Evolutionary conservation across 1,284 basidiomycete genomes (phyloP), one percentile per base, ranked within the genome.

Genomic region (Laetiporus sulphureus): DNA sequence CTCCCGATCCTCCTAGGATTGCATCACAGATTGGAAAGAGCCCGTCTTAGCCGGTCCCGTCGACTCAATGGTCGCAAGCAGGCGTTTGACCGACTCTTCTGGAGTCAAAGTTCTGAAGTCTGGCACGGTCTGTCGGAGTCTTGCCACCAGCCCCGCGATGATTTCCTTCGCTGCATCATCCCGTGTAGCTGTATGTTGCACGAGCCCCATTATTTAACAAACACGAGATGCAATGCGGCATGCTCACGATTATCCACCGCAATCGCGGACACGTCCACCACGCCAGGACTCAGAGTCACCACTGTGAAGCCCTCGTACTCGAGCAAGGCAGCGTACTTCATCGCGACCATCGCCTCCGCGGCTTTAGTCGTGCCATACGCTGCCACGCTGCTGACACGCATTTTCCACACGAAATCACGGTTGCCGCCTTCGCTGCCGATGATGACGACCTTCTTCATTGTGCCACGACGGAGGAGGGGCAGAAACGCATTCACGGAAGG

Each of bases 301-400:
- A 68, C 63, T 1, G 58, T 42, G 40, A 71, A 59, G 5, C 65
- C 65, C 35, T 69, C 63, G 6, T 48, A 35, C 39, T 57, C 55
- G 41, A 60, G 58, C 27, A 57, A 43, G 3, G 52, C 49, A 3
- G 69, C 64, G 44, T 63, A 71, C 46, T 71, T 68, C 22, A 57
- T 60, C 13, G 59, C 55, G 23, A 57, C 63, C 58, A 71, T 60
- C 41, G 68, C 63, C n/a, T 63, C 33, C 2, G 62, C 67, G 1
- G 63, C 61, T 49, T 68, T 68, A 21, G 61, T 59, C 11, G 64
- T 55, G 12, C 53, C 44, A 51, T 69, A 69, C 11, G 66, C 54
- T 2, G 51, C 43, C 12, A 39, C 25, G 32, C 20, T 41, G 1
- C 40, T 18, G 4, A 49, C 24, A 15, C 47, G 53, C 18, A 38